A percentile compares a stretch with the other conserved stretches of the same genome.
Conservation (phyloP, 257 asterid species). For the Mitragyna speciosa region DNA sequence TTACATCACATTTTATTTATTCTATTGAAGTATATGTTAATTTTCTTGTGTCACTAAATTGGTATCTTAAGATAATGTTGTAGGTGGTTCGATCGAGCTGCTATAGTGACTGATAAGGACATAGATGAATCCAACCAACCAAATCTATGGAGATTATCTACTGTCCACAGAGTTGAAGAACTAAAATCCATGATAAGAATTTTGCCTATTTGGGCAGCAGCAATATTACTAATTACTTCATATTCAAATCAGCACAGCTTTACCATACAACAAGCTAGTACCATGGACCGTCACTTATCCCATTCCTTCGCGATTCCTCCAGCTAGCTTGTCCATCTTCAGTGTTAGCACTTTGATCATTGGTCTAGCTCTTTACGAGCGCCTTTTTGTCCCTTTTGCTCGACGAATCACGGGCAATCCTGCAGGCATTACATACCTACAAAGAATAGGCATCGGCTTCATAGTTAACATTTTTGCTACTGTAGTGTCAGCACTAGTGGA, state of each 20-base stretch:
- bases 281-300: conserved; percentile 63
- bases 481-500: conserved; percentile 54
- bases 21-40: background rate
- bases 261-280: conserved; percentile 69
- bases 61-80: background rate
- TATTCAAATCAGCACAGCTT: conserved; percentile 60
- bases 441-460: conserved; percentile 73
- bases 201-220: conserved; percentile 82
- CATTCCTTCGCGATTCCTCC: conserved; percentile 67
- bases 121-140: conserved; percentile 35
- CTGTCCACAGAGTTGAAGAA: conserved; percentile 84
- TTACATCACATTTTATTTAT: background rate
- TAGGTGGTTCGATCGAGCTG: conserved; percentile 80
- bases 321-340: conserved; percentile 66
- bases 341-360: conserved; percentile 49
- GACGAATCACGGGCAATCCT: conserved; percentile 46
- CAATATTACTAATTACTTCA: conserved; percentile 58
- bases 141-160: conserved; percentile 69
- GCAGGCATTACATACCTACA: conserved; percentile 68
- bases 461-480: conserved; percentile 51
- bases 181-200: conserved; percentile 59
- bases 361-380: conserved; percentile 63
- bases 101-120: conserved; percentile 47
- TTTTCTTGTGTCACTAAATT: background rate
- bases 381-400: conserved; percentile 58